phyloP scores from a whole-genome alignment of 805 yeast genomes.

The Nakazawaea peltata region DNA sequence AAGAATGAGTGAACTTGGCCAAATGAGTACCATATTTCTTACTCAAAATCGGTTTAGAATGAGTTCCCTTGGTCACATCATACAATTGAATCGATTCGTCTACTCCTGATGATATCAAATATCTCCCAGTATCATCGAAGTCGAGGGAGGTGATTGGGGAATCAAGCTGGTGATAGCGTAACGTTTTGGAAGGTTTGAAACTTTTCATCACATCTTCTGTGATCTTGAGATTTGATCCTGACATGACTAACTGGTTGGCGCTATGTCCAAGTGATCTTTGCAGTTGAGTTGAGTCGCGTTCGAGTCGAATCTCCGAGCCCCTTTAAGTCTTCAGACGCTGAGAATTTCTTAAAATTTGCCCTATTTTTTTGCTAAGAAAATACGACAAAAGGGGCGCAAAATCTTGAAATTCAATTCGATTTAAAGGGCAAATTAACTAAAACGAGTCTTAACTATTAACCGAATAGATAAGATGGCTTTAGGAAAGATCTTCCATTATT shows the following conservation, averaged over 20 bases:
- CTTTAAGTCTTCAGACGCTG: too few relatives aligned
- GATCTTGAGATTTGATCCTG: conserved; percentile 10
- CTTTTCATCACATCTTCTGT: conserved; percentile 13
- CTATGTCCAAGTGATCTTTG: too few relatives aligned
- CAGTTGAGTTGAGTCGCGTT: too few relatives aligned
- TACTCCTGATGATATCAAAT: conserved; percentile 63
- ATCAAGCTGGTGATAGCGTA: conserved; percentile 31
- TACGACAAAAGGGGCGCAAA: too few relatives aligned
- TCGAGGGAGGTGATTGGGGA: conserved; percentile 63
- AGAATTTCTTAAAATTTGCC: too few relatives aligned
- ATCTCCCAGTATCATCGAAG: conserved; percentile 80
- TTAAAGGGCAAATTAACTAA: too few relatives aligned
- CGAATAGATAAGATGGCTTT: conserved; percentile 33
- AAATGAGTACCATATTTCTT: conserved; percentile 90
- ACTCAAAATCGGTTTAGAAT: conserved; percentile 60
- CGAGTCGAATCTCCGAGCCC: too few relatives aligned
- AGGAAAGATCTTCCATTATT: conserved; percentile 61
- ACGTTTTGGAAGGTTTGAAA: conserved; percentile 28
- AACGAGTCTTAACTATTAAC: too few relatives aligned
- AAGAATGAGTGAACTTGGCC: conserved; percentile 75
- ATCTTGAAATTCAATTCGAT: too few relatives aligned
- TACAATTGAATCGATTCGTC: conserved; percentile 82
- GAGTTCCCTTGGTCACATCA: conserved; percentile 63
- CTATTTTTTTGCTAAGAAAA: too few relatives aligned
- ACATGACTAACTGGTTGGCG: too few relatives aligned